Evolutionary conservation across 768 basidiomycete genomes (phyloP).

Genomic region (Boletus sp.): DNA sequence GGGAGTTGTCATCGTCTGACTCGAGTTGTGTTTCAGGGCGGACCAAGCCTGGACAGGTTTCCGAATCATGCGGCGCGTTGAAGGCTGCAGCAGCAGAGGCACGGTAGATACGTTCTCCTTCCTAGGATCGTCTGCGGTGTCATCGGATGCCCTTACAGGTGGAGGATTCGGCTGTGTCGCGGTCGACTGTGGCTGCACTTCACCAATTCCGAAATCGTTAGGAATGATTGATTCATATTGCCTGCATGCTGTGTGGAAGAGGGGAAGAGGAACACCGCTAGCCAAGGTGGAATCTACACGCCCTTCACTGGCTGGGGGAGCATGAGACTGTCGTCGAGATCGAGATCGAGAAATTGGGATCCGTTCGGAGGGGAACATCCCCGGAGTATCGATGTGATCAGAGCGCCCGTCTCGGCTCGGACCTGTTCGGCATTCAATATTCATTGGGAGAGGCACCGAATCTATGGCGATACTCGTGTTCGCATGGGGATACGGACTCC

Average conservation of each 20-base stretch:
- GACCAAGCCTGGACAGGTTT: background rate
- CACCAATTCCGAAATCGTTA: no score
- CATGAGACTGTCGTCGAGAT: no score
- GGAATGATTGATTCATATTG: no score
- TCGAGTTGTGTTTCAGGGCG: background rate
- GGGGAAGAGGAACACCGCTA: no score
- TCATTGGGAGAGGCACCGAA: background rate
- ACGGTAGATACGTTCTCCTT: background rate
- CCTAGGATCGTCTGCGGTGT: no score
- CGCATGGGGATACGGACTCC: background rate
- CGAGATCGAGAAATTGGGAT: no score
- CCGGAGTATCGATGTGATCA: conserved; percentile 7
- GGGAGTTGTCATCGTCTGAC: background rate
- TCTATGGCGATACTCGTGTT: background rate
- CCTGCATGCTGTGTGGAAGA: no score
- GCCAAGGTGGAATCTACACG: background rate
- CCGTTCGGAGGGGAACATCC: conserved; percentile 30
- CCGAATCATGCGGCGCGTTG: no score
- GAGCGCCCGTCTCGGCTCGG: background rate
- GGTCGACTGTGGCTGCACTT: no score
- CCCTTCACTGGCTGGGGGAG: background rate
- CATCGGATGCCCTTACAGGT: background rate
- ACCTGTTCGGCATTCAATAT: background rate
- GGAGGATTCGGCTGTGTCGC: no score
- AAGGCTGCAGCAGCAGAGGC: background rate